Evolutionary conservation across 352 stramenopile genomes (phyloP).

Genomic region (Phytophthora multivora): DNA sequence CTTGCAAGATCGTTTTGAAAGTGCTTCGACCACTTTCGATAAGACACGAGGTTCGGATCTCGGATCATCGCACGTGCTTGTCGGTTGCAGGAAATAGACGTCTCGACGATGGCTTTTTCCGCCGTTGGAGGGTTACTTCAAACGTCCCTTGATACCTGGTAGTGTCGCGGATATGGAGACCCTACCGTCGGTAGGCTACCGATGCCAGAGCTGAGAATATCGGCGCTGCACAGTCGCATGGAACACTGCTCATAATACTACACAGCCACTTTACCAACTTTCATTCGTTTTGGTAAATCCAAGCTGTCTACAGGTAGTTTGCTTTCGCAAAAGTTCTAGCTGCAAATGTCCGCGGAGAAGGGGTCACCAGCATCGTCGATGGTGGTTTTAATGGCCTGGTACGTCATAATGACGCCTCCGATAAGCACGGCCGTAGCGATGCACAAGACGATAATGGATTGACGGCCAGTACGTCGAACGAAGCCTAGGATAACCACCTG

Average conservation of each 20-base stretch:
- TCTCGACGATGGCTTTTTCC: conserved; percentile 17
- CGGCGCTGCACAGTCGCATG: not conserved
- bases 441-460: conserved; percentile 62
- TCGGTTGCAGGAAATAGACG: conserved; percentile 18
- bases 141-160: not conserved
- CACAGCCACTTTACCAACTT: not conserved
- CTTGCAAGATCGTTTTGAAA: conserved; percentile 6
- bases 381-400: conserved; percentile 47
- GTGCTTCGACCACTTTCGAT: not conserved
- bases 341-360: conserved; percentile 42
- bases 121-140: conserved; percentile 22
- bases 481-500: conserved; percentile 52
- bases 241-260: too few species aligned
- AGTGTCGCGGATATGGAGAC: not conserved
- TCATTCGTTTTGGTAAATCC: not conserved
- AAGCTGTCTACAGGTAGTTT: not conserved
- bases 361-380: conserved; percentile 42
- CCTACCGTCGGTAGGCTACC: too few species aligned
- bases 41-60: not conserved
- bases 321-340: conserved; percentile 1
- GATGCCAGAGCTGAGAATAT: too few species aligned
- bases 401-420: conserved; percentile 50
- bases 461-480: conserved; percentile 45
- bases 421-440: conserved; percentile 44
- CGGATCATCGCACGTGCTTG: not conserved